Base-by-base conservation (phyloP, 176 grass and related monocot genomes). In the Panicum miliaceum region DNA sequence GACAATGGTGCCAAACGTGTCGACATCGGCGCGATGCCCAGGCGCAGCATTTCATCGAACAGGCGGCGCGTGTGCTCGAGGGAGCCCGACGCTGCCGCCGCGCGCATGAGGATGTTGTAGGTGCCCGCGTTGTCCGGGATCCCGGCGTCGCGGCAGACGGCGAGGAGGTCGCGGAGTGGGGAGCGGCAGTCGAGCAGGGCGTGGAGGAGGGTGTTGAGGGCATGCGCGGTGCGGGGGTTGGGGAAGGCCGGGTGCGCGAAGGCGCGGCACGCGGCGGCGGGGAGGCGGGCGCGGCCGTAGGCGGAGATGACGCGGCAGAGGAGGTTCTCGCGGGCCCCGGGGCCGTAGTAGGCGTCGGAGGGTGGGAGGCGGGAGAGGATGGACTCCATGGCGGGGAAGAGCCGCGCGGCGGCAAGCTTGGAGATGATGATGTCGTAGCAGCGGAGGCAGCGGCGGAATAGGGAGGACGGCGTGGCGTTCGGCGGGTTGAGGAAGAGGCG, bases 1-100 rank as follows among this genome's bases (percentile, higher is more conserved):
- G 4, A 94, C 48, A 4, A 97, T 12, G 75, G 87, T 94, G 15
- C 80, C 89, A 64, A 94, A 89, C n/a, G 91, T 94, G 71, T 78
- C 45, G 1, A 79, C 87, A 60, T 94, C 0, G 91, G 91, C 27
- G 75, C 3, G 18, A 94, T 86, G 8, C 79, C 71, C 41, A 62
- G 65, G 1, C 45, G 75, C 11, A 62, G 52, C 91, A 97, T 97
- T 92, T 97, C 89, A 29, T 86, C 94, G 38, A 94, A 94, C 72
- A 94, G 60, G 32, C 82, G 64, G 53, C 87, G 81, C 3, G 83
- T 82, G 77, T 81, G 45, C 0, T 52, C 56, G 0, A 87, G 35
- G 1, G 83, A 84, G 22, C 83, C 84, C 13, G 70, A 45, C 7
- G 53, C 32, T 0, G 56, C 25, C 15, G 63, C 80, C 0, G 86